Conservation (phyloP, 805 yeast genomes). For the Candida khao-thaluensis region DNA sequence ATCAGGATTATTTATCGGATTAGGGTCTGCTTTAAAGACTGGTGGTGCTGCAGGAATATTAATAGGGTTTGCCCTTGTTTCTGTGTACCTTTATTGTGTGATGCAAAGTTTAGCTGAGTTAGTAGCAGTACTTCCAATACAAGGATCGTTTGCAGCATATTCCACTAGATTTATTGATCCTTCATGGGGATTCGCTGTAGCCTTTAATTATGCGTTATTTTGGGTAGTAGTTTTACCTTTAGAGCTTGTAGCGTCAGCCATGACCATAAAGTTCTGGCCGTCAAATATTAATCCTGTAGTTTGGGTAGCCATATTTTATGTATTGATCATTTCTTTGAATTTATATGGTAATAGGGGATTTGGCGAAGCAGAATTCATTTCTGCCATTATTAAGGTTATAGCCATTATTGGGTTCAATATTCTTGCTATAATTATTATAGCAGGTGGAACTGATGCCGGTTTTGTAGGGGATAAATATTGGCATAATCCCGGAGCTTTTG, state of each 20-base stretch:
- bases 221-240: slow-evolving; percentile 46
- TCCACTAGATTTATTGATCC: slow-evolving; percentile 43
- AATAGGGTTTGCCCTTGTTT: slow-evolving; percentile 42
- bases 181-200: slow-evolving; percentile 46
- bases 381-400: slow-evolving; percentile 35
- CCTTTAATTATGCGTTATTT: slow-evolving; percentile 44
- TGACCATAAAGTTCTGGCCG: slow-evolving; percentile 42
- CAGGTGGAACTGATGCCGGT: slow-evolving; percentile 43
- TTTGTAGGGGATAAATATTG: slow-evolving; percentile 39
- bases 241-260: slow-evolving; percentile 42
- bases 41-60: slow-evolving; percentile 37
- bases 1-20: slow-evolving; percentile 40
- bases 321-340: slow-evolving; percentile 34
- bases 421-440: slow-evolving; percentile 37
- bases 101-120: slow-evolving; percentile 44
- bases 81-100: slow-evolving; percentile 40
- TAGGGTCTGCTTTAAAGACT: slow-evolving; percentile 34
- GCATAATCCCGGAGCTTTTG: slow-evolving; percentile 37
- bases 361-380: slow-evolving; percentile 37
- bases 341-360: slow-evolving; percentile 36
- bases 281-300: slow-evolving; percentile 38
- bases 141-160: slow-evolving; percentile 42
- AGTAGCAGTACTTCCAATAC: slow-evolving; percentile 37
- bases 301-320: slow-evolving; percentile 43
- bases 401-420: slow-evolving; percentile 43